Base-by-base conservation (phyloP, 2,329 filamentous ascomycete species). In the Curvularia hawaiiensis region DNA sequence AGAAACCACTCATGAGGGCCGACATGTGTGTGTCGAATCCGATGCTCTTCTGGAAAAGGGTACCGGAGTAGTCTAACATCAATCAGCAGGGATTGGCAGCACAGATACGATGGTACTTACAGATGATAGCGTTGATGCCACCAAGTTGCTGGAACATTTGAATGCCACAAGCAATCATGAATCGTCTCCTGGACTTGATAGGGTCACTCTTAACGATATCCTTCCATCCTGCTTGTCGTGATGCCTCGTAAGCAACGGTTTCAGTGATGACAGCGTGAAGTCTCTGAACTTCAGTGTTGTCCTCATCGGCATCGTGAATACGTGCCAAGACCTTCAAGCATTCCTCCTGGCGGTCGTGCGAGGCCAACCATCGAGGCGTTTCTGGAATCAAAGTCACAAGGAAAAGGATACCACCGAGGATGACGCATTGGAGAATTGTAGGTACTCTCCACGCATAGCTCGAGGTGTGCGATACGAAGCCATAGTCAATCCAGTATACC, bases 71-170 rank as follows among this genome's bases (percentile, higher is more conserved):
- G 31, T 64, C 61, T 63, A 11, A 41, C n/a, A 8, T 12, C n/a
- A 3, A 22, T 56, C 16, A 56, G 54, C 20, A 52, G 11, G 22
- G 18, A 7, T 8, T 24, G 6, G 1, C 10, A 3, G 10, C 4
- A 1, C 16, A 30, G 5, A 12, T 39, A 11, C 2, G 5, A n/a
- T 2, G 8, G 2, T 4, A 58, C 59, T 46, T 47, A 63, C 61
- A 64, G 47, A 64, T 64, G n/a, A 64, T 60, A 3, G 62, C 62
- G 18, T 62, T 64, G 52, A 64, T 64, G 18, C 62, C 62, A 51
- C 60, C 62, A 11, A 62, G 48, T 30, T 64, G 62, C 30, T 62
- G 62, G 50, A 64, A 64, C 35, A 64, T 60, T 14, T 64, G 62
- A 9, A 64, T 62, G 16, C 54, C 57, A 20, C 62, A 64, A 20